Conservation (phyloP, 2,329 filamentous ascomycete species). For the Calonectria hongkongensis region DNA sequence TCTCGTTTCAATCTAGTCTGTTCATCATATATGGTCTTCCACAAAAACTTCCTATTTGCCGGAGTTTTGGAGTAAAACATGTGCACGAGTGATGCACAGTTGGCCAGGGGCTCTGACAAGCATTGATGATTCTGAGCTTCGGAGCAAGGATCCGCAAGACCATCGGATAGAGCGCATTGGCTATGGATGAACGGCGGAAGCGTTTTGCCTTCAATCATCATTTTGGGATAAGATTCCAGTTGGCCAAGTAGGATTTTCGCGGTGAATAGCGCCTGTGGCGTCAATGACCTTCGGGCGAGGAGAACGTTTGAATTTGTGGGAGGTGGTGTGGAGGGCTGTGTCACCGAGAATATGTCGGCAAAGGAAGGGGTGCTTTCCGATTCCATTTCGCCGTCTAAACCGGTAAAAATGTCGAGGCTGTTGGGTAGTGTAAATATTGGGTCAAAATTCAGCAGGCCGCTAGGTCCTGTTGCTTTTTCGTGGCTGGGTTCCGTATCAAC, state of each 20-base stretch:
- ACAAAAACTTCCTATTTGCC: neutral
- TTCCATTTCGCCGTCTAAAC: neutral
- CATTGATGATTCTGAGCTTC: constrained; percentile 14
- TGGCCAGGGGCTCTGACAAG: neutral
- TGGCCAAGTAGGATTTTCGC: constrained; percentile 2
- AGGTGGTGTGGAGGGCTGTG: neutral
- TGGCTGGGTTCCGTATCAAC: neutral
- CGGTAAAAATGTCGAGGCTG: neutral
- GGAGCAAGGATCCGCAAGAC: neutral
- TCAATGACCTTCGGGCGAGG: neutral
- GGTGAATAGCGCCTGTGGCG: constrained; percentile 2
- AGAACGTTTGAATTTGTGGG: neutral
- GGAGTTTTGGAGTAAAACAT: constrained; percentile 15
- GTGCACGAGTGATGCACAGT: neutral
- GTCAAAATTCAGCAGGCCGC: neutral
- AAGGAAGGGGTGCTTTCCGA: neutral
- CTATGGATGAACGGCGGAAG: constrained; percentile 4
- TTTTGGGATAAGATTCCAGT: constrained; percentile 5
- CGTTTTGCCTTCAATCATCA: constrained; percentile 17
- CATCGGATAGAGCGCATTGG: constrained; percentile 9
- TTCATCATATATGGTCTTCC: constrained; percentile 16
- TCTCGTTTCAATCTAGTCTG: neutral
- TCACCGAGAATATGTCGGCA: neutral
- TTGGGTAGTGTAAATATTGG: neutral
- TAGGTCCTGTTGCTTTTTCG: neutral